These are phyloP conservation scores for Coemansia sp. DNA, from an alignment of 192 early-diverging fungal species.

Conservation along the genomic window DNA sequence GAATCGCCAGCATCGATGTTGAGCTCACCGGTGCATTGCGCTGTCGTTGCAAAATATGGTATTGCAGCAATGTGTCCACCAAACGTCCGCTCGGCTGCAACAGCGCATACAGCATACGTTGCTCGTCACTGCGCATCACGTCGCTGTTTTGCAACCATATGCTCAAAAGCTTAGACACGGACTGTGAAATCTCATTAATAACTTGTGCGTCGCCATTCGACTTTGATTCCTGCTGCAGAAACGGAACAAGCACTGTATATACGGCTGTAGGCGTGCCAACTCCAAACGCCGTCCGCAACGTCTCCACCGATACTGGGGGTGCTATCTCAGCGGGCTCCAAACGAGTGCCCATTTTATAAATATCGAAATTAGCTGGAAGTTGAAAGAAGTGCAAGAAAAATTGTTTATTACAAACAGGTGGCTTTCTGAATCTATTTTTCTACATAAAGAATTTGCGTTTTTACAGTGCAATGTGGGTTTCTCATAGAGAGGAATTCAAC, in stretches of 20 bases:
- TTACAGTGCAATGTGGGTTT: too few relatives aligned
- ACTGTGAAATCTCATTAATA: slow-evolving; percentile 34
- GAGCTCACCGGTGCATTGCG: not conserved
- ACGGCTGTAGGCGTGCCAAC: slow-evolving; percentile 31
- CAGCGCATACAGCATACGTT: slow-evolving; percentile 30
- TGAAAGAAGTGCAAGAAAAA: too few relatives aligned
- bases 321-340: not conserved
- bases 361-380: too few relatives aligned
- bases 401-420: too few relatives aligned
- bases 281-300: slow-evolving; percentile 34
- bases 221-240: slow-evolving; percentile 28
- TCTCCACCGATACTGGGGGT: slow-evolving; percentile 29
- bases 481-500: too few relatives aligned
- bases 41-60: slow-evolving; percentile 41
- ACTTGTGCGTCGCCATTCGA: slow-evolving; percentile 32
- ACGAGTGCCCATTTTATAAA: not conserved
- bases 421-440: too few relatives aligned
- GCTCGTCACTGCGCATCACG: slow-evolving; percentile 30
- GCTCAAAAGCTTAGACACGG: slow-evolving; percentile 26
- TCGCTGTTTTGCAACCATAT: slow-evolving; percentile 45
- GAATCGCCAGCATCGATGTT: slow-evolving; percentile 4
- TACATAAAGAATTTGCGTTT: too few relatives aligned
- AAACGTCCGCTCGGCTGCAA: slow-evolving; percentile 37
- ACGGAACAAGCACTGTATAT: slow-evolving; percentile 25
- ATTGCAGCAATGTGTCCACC: slow-evolving; percentile 45